Conservation (phyloP, 2,329 filamentous ascomycete species). For the Aspergillus awamori region DNA sequence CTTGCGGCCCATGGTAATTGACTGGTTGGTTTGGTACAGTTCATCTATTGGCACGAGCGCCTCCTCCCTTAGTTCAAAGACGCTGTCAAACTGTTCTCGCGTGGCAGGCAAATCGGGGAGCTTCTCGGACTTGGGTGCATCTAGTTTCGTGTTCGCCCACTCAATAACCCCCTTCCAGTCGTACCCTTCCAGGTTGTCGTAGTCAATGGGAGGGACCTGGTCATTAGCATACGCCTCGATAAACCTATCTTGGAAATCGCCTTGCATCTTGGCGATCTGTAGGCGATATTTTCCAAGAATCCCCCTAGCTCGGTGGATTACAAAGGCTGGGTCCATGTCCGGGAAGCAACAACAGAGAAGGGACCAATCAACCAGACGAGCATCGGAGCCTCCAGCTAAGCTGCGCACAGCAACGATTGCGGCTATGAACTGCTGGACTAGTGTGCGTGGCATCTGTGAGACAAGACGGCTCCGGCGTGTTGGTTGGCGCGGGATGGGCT, state of each 20-base stretch:
- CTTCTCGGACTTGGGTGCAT: constrained; percentile 40
- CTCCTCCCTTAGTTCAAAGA: constrained; percentile 47
- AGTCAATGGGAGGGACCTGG: constrained; percentile 49
- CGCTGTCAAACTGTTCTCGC: constrained; percentile 43
- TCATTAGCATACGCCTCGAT: constrained; percentile 48
- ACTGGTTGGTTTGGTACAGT: constrained; percentile 36
- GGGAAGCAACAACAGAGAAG: constrained; percentile 49
- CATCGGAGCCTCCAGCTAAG: constrained; percentile 49
- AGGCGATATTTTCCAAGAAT: constrained; percentile 42
- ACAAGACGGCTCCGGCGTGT: constrained; percentile 28
- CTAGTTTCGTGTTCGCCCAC: constrained; percentile 49
- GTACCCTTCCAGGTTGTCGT: constrained; percentile 46
- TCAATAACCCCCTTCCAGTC: constrained; percentile 52
- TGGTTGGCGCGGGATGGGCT: constrained; percentile 15
- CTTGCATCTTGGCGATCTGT: constrained; percentile 48
- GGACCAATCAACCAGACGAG: constrained; percentile 48
- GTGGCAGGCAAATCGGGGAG: constrained; percentile 49
- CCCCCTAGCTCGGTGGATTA: constrained; percentile 42
- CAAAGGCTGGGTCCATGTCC: constrained; percentile 39
- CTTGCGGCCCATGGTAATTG: constrained; percentile 38
- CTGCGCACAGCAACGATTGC: constrained; percentile 50
- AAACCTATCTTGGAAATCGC: constrained; percentile 51
- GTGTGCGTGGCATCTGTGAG: constrained; percentile 28
- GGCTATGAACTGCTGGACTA: constrained; percentile 42
- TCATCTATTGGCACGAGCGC: constrained; percentile 37